Evolutionary conservation across 148 eudicot species (phyloP), one percentile per base, ranked within the genome.

Genomic region (Silene uniflora): DNA sequence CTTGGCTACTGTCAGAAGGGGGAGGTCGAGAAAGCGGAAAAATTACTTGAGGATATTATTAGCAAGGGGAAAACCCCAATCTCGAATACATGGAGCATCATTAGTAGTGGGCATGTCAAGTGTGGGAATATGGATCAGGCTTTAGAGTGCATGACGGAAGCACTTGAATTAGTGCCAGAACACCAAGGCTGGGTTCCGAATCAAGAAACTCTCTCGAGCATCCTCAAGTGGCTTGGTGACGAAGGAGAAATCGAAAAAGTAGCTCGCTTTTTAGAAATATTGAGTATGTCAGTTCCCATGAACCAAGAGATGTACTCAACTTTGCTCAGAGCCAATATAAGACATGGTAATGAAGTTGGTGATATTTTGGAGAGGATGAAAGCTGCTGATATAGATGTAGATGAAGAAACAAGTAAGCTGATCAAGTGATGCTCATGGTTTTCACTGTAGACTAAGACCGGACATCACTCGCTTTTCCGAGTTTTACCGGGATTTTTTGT

Each of bases 1-100:
- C 79, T 86, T 24, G 89, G 91, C 6, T 88, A 86, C 66, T 79
- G 83, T 16, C 82, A 75, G 58, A 76, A 62, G 35, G 89, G 87
- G 11, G n/a, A 77, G 14, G 67, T 83, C 4, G 87, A 83, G 47
- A 75, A 83, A 80, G 81, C 87, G 7, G 87, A 84, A 59, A 67
- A 4, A 64, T 75, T 86, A 85, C 85, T 88, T 22, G 80, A 76
- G 47, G 78, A 60, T 11, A 73, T 86, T 19, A 70, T 81, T 3
- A 56, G 74, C 49, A 83, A 46, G 60, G 91, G 91, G 58, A 79
- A 81, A 67, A 71, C 42, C 14, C 89, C 89, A 2, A 78, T 27
- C 16, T 89, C 89, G 39, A 83, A 85, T 71, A 79, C 86, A n/a
- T 88, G 88, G 88, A 80, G 79, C 35, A 86, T 88, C 69, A 72